A percentile compares a stretch with the other conserved stretches of the same genome.
Evolutionary conservation across 2,329 filamentous ascomycete genomes (phyloP).

Genomic region (Aureobasidium sp.): DNA sequence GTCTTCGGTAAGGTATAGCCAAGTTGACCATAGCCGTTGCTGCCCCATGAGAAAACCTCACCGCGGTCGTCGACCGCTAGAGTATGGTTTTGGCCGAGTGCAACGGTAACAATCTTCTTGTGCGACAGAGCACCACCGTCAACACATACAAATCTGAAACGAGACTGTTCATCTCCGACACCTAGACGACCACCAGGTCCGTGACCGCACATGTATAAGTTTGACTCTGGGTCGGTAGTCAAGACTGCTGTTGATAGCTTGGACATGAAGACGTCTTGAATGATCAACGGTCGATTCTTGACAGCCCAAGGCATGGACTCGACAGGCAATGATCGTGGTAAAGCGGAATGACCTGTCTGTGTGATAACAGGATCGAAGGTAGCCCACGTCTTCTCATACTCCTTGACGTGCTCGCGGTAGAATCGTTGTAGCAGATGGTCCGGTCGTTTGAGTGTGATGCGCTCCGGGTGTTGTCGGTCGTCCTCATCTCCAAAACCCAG

Average conservation of each 20-base stretch:
- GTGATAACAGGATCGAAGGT: constrained; percentile 36
- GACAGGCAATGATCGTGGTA: constrained; percentile 33
- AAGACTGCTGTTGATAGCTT: constrained; percentile 93
- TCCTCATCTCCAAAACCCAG: constrained; percentile 96
- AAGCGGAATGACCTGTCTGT: constrained; percentile 26
- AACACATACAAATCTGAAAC: constrained; percentile 87
- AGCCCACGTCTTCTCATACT: constrained; percentile 40
- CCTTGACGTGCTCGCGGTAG: constrained; percentile 70
- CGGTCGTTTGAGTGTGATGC: constrained; percentile 79
- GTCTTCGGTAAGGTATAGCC: constrained; percentile 82
- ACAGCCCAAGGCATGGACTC: constrained; percentile 77
- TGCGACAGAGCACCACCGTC: constrained; percentile 77
- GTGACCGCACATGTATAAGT: constrained; percentile 93
- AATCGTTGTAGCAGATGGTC: constrained; percentile 80
- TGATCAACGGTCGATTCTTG: constrained; percentile 74
- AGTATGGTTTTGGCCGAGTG: constrained; percentile 91
- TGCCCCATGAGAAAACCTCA: constrained; percentile 96
- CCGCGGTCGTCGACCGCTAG: constrained; percentile 87
- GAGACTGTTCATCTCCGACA: constrained; percentile 88
- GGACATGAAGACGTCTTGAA: constrained; percentile 87
- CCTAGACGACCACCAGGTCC: constrained; percentile 92
- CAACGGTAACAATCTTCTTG: constrained; percentile 79
- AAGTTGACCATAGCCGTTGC: constrained; percentile 85
- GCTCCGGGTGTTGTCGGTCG: constrained; percentile 93
- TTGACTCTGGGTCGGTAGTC: constrained; percentile 87